These are phyloP conservation scores for Suillus fuscotomentosus DNA, from an alignment of 768 basidiomycete species.

Conservation along the genomic window DNA sequence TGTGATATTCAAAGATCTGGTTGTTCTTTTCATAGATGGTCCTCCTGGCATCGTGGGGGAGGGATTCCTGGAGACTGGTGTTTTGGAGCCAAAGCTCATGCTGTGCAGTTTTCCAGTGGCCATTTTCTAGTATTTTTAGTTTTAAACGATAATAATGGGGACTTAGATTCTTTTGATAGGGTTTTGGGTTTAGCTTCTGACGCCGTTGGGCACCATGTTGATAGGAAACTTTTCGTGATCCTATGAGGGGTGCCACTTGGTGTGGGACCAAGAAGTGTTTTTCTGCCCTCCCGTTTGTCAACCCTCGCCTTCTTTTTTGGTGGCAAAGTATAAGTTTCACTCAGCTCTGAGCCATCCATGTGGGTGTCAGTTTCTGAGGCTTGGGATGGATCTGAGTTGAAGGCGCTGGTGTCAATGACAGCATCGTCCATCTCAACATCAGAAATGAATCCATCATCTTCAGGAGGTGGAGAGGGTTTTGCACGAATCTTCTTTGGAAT, in stretches of 20 bases:
- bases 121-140: not conserved
- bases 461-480: not conserved
- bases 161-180: no score
- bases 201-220: not conserved
- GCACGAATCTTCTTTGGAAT: not conserved
- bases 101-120: not conserved
- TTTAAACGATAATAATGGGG: no score
- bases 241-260: no score
- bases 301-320: not conserved
- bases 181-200: not conserved
- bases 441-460: not conserved
- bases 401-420: not conserved
- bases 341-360: not conserved
- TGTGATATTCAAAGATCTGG: not conserved
- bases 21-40: not conserved
- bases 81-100: not conserved
- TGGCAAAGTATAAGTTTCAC: not conserved
- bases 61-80: not conserved
- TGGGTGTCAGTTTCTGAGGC: not conserved
- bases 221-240: no score
- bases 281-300: not conserved
- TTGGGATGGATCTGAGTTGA: not conserved
- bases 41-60: not conserved
- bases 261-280: no score
- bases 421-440: not conserved